These are phyloP conservation scores for Oryza meridionalis DNA, from an alignment of 176 grass and related monocot species.

Conservation along the genomic window DNA sequence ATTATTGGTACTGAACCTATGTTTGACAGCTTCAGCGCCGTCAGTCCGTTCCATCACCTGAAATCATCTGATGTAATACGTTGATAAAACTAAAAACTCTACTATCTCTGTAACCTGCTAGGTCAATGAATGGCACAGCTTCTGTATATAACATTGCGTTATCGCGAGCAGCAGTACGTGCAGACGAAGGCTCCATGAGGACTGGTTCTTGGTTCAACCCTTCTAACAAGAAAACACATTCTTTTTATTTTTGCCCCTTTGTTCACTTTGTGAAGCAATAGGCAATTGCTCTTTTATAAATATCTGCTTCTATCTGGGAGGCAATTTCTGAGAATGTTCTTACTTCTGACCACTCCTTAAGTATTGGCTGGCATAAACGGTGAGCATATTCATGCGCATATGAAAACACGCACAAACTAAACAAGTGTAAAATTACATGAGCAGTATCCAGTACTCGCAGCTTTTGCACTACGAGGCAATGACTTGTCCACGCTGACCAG, in stretches of 20 bases:
- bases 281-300: neutral
- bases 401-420: neutral
- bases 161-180: neutral
- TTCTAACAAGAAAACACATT: slow-evolving; percentile 20
- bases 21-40: slow-evolving; percentile 18
- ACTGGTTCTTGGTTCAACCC: slow-evolving; percentile 41
- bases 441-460: too few species aligned
- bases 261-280: neutral
- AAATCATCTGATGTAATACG: neutral
- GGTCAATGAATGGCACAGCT: slow-evolving; percentile 41
- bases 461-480: neutral
- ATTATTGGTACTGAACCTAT: neutral
- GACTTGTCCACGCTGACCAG: neutral
- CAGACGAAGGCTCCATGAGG: neutral
- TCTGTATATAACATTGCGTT: neutral
- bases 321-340: slow-evolving; percentile 46
- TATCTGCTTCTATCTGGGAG: neutral
- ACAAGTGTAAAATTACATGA: neutral
- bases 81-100: neutral
- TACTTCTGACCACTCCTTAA: neutral
- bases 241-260: too few species aligned
- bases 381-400: neutral
- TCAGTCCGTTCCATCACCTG: neutral
- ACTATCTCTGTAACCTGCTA: neutral
- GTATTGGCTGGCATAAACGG: neutral